Conservation (phyloP, 1,284 basidiomycete species). For the Cryptococcus wingfieldii region DNA sequence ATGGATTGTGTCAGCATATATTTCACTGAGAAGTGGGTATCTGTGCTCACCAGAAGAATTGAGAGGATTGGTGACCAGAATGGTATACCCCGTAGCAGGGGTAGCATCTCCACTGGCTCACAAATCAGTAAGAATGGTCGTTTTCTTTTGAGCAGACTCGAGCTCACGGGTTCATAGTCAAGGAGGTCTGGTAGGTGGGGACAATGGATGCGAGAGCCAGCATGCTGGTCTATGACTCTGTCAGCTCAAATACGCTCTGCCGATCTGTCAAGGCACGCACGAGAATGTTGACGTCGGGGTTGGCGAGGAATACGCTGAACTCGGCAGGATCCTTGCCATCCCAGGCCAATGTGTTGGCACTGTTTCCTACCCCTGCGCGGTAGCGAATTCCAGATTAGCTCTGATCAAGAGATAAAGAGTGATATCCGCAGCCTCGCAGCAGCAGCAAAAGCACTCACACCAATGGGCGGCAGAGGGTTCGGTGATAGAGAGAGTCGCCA, state of each 20-base stretch:
- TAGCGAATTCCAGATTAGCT: background rate
- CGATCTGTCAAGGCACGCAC: slow-evolving; percentile 13
- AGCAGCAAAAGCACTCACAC: slow-evolving; percentile 19
- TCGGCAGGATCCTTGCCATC: slow-evolving; percentile 16
- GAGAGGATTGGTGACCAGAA: slow-evolving; percentile 58
- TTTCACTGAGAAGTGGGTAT: background rate
- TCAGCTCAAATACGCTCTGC: too few species aligned
- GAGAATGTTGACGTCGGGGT: slow-evolving; percentile 34
- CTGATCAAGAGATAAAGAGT: background rate
- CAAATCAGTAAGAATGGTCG: background rate
- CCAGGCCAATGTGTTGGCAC: slow-evolving; percentile 39
- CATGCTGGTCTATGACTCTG: slow-evolving; percentile 20
- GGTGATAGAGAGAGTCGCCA: slow-evolving; percentile 20
- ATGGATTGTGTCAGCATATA: background rate
- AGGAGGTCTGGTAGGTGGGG: slow-evolving; percentile 23
- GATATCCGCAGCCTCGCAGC: background rate
- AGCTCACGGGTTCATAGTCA: slow-evolving; percentile 35
- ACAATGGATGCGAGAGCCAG: slow-evolving; percentile 25
- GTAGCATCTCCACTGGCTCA: slow-evolving; percentile 16
- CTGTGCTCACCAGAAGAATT: slow-evolving; percentile 57
- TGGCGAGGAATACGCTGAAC: slow-evolving; percentile 38
- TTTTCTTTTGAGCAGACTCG: background rate
- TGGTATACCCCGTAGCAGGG: slow-evolving; percentile 53
- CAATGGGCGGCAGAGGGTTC: slow-evolving; percentile 25
- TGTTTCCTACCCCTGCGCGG: slow-evolving; percentile 33